phyloP scores from a whole-genome alignment of 2,329 filamentous ascomycete species.

The Colletotrichum magnum region DNA sequence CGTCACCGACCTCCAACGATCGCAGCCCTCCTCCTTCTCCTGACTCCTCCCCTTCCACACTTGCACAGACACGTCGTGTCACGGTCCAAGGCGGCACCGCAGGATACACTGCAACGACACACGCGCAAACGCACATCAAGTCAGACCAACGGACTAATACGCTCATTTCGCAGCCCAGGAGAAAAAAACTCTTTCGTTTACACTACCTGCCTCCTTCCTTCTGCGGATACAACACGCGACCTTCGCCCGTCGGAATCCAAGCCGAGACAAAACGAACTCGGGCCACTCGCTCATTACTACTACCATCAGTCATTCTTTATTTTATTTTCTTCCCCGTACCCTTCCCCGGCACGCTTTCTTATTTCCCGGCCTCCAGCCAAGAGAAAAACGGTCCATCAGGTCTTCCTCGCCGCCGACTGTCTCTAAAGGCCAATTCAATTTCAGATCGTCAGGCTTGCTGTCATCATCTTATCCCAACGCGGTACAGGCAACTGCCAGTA shows the following conservation, averaged over 20 bases:
- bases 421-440: constrained; percentile 5
- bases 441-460: constrained; percentile 11
- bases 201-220: not conserved
- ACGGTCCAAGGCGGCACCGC: constrained; percentile 24
- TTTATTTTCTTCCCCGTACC: constrained; percentile 7
- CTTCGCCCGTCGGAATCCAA: constrained; percentile 8
- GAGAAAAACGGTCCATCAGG: constrained; percentile 10
- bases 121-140: constrained; percentile 9
- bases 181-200: not conserved
- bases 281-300: constrained; percentile 23
- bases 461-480: constrained; percentile 10
- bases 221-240: not conserved
- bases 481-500: constrained; percentile 16
- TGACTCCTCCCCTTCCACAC: constrained; percentile 29
- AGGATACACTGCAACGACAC: constrained; percentile 27
- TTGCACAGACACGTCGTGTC: constrained; percentile 30
- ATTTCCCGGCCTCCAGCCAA: constrained; percentile 1
- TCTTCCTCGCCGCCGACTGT: constrained; percentile 12
- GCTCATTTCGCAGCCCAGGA: constrained; percentile 12
- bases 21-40: constrained; percentile 14
- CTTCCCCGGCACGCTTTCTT: constrained; percentile 16
- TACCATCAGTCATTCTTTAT: constrained; percentile 24
- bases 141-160: constrained; percentile 14
- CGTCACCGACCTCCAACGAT: constrained; percentile 33
- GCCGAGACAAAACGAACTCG: constrained; percentile 14